phyloP scores from a whole-genome alignment of 176 grass and related monocot genomes.

The Aegilops speltoides region DNA sequence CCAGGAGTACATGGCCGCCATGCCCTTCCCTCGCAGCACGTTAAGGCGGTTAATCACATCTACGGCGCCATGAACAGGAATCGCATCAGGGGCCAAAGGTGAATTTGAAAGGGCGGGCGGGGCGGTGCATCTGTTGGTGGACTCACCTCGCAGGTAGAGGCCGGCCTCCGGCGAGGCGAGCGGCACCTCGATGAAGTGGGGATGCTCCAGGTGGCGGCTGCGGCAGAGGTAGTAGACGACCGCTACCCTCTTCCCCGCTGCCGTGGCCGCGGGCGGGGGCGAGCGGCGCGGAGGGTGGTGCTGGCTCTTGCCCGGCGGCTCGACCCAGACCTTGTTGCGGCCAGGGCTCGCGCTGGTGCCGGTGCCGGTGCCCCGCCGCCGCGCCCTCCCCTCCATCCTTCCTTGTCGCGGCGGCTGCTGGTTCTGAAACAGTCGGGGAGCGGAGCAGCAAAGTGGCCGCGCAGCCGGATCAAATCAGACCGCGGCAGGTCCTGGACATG shows the following conservation, averaged over 20 bases:
- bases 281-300: slow-evolving; percentile 44
- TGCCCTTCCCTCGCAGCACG: slow-evolving; percentile 77
- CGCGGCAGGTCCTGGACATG: background rate
- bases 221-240: slow-evolving; percentile 94
- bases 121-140: background rate
- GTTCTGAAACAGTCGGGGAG: no score
- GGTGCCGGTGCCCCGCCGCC: slow-evolving; percentile 37
- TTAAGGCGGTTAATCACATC: slow-evolving; percentile 95
- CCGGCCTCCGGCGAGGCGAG: slow-evolving; percentile 60
- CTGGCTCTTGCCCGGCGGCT: slow-evolving; percentile 71
- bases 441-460: background rate
- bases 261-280: background rate
- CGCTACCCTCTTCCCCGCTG: slow-evolving; percentile 52
- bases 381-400: slow-evolving; percentile 38
- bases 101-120: background rate
- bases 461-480: slow-evolving; percentile 33
- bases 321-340: slow-evolving; percentile 83
- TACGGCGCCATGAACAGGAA: slow-evolving; percentile 39
- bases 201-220: slow-evolving; percentile 92
- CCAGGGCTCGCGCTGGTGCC: slow-evolving; percentile 53
- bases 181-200: slow-evolving; percentile 98
- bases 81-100: slow-evolving; percentile 5
- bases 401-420: background rate
- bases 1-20: slow-evolving; percentile 94
- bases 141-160: slow-evolving; percentile 88